Conservation (phyloP, 306 rosid genomes). For the Chamaecrista fasciculata region DNA sequence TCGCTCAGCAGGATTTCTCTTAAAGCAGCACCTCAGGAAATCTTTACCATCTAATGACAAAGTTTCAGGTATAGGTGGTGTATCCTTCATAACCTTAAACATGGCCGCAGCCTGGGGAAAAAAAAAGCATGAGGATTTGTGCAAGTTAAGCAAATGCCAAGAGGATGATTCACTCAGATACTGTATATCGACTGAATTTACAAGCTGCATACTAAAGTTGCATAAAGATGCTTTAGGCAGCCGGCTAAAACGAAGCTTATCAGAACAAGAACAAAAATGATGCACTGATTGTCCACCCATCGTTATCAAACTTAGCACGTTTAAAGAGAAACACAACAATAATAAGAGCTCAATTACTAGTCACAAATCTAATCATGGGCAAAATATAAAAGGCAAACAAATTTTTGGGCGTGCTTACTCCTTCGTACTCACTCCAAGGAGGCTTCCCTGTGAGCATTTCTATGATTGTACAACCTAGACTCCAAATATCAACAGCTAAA, state of each 20-base stretch:
- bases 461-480: conserved; percentile 93
- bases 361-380: neutral
- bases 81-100: conserved; percentile 91
- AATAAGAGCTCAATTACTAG: neutral
- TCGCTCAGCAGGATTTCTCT: conserved; percentile 92
- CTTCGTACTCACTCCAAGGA: conserved; percentile 97
- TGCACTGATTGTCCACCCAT: neutral
- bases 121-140: conserved; percentile 29
- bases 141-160: conserved; percentile 27
- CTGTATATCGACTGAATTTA: conserved; percentile 2
- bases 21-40: conserved; percentile 80
- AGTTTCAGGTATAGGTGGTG: conserved; percentile 80
- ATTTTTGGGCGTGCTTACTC: conserved; percentile 51
- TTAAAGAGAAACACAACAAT: neutral
- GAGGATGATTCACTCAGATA: conserved; percentile 9
- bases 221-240: conserved; percentile 10
- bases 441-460: conserved; percentile 97
- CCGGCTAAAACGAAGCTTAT: neutral
- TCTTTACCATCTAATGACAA: conserved; percentile 82
- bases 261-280: neutral
- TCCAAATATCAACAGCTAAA: conserved; percentile 91
- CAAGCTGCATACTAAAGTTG: conserved; percentile 11
- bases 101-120: conserved; percentile 88
- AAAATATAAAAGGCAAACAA: neutral
- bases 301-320: conserved; percentile 11